phyloP scores from a whole-genome alignment of 257 asterid genomes.

The Solanum virginianum region DNA sequence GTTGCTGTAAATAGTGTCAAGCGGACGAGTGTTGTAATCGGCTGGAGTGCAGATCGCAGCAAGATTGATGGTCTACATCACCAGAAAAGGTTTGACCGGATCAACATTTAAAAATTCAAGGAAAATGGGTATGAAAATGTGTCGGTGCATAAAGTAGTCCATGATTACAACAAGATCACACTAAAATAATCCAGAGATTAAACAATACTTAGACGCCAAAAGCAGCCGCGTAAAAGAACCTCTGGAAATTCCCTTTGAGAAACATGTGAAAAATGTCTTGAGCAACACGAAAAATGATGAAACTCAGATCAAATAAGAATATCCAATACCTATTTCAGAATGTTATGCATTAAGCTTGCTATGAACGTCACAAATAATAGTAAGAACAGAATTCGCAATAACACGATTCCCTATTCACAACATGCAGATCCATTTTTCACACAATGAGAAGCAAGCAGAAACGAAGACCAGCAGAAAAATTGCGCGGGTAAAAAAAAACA shows the following conservation, averaged over 20 bases:
- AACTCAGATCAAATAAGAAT: conserved; percentile 1
- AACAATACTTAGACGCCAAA: neutral
- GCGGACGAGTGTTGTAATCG: conserved; percentile 85
- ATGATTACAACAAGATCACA: neutral
- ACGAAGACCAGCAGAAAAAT: neutral
- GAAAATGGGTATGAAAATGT: neutral
- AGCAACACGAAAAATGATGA: neutral
- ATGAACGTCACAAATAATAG: neutral
- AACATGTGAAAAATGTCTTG: neutral
- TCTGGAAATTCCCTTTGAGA: neutral
- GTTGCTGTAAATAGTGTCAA: conserved; percentile 92
- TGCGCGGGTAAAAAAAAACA: neutral
- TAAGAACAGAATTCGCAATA: neutral
- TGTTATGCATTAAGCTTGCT: neutral
- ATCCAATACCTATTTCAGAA: neutral
- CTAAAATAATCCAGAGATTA: neutral
- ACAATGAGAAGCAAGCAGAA: neutral
- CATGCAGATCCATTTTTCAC: neutral
- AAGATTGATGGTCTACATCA: conserved; percentile 55
- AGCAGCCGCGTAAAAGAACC: neutral
- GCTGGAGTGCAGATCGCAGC: conserved; percentile 98
- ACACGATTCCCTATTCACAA: neutral
- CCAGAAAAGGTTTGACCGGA: neutral
- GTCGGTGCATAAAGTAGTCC: neutral
- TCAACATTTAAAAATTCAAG: neutral